These are phyloP conservation scores for Taiozyma onychis DNA, from an alignment of 1,139 yeast genomes.

Conservation along the genomic window DNA sequence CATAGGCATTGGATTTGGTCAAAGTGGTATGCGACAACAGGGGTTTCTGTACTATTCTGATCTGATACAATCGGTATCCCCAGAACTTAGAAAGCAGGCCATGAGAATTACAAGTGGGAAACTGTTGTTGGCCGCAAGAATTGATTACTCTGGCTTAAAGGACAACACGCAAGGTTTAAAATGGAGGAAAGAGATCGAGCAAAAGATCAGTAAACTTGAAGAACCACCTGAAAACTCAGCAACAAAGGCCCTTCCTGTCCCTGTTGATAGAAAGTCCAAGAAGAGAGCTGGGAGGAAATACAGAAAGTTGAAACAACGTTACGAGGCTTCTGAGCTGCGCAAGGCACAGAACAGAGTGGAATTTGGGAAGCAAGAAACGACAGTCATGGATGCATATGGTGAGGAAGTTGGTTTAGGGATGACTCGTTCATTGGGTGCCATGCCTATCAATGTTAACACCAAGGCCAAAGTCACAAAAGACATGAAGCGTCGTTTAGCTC, in stretches of 20 bases:
- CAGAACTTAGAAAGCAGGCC: conserved; percentile 60
- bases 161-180: conserved; percentile 47
- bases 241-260: conserved; percentile 77
- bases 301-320: conserved; percentile 75
- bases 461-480: conserved; percentile 50
- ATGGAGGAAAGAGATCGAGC: conserved; percentile 54
- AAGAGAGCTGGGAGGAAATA: conserved; percentile 83
- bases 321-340: conserved; percentile 74
- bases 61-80: conserved; percentile 46
- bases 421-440: conserved; percentile 35
- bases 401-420: conserved; percentile 82
- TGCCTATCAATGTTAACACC: conserved; percentile 34
- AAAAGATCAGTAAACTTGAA: conserved; percentile 63
- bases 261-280: conserved; percentile 71
- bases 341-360: conserved; percentile 81
- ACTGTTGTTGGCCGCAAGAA: conserved; percentile 74
- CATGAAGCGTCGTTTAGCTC: conserved; percentile 41
- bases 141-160: conserved; percentile 48
- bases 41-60: conserved; percentile 60
- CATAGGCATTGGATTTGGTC: conserved; percentile 39
- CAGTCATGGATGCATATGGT: conserved; percentile 59
- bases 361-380: conserved; percentile 70
- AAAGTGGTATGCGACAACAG: conserved; percentile 47
- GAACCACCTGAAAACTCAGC: conserved; percentile 72
- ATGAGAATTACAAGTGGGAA: conserved; percentile 79